Conservation (phyloP, 208 protist species). For the Trypanosoma boissoni region DNA sequence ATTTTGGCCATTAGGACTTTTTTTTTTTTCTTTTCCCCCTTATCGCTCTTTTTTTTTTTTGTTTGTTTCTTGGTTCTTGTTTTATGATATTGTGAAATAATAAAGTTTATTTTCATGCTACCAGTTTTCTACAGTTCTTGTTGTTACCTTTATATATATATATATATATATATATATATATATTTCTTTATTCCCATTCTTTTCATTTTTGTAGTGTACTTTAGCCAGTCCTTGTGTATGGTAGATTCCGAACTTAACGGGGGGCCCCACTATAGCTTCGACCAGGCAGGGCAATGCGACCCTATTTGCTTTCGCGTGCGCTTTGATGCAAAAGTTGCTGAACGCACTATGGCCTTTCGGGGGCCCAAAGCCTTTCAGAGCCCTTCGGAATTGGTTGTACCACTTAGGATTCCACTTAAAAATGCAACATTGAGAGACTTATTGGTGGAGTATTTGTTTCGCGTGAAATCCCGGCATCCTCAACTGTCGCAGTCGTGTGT, state of each 20-base stretch:
- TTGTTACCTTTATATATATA: slow-evolving; percentile 4
- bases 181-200: too few species aligned
- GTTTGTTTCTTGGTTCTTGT: slow-evolving; percentile 1
- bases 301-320: slow-evolving; percentile 19
- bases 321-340: slow-evolving; percentile 14
- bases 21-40: slow-evolving; percentile 11
- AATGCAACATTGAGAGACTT: slow-evolving; percentile 12
- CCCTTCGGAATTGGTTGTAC: slow-evolving; percentile 15
- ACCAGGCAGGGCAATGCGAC: not conserved
- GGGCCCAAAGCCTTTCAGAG: slow-evolving; percentile 7
- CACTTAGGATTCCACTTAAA: slow-evolving; percentile 9
- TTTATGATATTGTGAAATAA: too few species aligned
- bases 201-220: too few species aligned
- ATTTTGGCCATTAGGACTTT: not conserved
- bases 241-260: too few species aligned
- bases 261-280: not conserved
- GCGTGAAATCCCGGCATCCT: slow-evolving; percentile 3
- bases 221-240: too few species aligned
- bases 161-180: slow-evolving; percentile 8
- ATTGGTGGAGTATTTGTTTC: not conserved
- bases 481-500: slow-evolving; percentile 2
- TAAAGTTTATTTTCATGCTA: too few species aligned
- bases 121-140: too few species aligned
- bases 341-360: not conserved
- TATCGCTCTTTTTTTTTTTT: not conserved